phyloP scores from a whole-genome alignment of 495 filamentous ascomycete genomes.

The Xylaria intraflava region DNA sequence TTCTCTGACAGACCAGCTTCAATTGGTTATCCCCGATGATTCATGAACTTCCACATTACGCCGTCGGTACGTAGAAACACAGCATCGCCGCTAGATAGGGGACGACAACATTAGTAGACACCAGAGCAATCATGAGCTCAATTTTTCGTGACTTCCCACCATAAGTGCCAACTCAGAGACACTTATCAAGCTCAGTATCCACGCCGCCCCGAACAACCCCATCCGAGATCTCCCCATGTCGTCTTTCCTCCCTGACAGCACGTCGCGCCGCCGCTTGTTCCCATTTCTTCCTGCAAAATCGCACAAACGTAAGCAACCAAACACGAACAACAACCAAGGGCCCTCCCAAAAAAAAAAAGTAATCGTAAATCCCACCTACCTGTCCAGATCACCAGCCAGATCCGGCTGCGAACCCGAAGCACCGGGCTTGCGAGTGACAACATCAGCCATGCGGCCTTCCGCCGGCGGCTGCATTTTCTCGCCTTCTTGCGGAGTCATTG shows the following conservation, averaged over 20 bases:
- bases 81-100: too few species aligned
- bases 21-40: too few species aligned
- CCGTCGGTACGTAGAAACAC: too few species aligned
- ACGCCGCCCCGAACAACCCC: not conserved
- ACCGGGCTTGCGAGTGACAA: constrained; percentile 38
- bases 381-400: constrained; percentile 35
- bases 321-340: not conserved
- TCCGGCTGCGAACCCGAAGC: constrained; percentile 20
- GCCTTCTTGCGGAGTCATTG: constrained; percentile 44
- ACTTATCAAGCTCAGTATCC: not conserved
- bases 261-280: constrained; percentile 6
- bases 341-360: not conserved
- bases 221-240: constrained; percentile 1
- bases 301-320: not conserved
- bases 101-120: too few species aligned
- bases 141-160: too few species aligned
- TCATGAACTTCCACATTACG: too few species aligned
- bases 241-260: constrained; percentile 2
- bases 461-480: constrained; percentile 45
- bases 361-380: constrained; percentile 20
- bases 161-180: not conserved
- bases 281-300: not conserved
- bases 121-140: too few species aligned
- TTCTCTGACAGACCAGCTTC: too few species aligned
- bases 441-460: constrained; percentile 50